Base-by-base conservation (phyloP, 257 asterid species). In the Petrea volubilis region DNA sequence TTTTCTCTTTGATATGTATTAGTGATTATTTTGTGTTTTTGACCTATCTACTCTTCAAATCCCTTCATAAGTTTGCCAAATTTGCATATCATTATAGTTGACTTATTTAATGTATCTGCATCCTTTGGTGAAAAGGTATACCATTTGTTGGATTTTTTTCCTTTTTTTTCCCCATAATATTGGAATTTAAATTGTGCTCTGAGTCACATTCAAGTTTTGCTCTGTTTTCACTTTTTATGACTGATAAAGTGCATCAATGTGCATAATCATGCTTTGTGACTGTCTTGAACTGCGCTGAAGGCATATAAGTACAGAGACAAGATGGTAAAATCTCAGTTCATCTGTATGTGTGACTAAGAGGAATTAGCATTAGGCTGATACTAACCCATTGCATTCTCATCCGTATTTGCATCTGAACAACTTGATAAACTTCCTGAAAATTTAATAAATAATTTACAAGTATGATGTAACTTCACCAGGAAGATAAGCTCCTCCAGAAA, bases 401-500 rank as follows among this genome's bases (percentile, higher is more conserved):
- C 57, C 36, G 17, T 67, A 33, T 15, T 23, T 62, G 55, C 53
- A 61, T 43, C 29, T 36, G 14, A 33, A 38, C 18, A 6, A 24
- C 57, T 29, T 40, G 28, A 12, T 53, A 29, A 18, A 24, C 47
- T 18, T 58, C 31, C 34, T 33, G 38, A 65, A 60, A 55, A 9
- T 53, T 25, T 46, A 34, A 38, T 27, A 10, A 27, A 56, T 31
- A 67, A 25, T 31, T 64, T 65, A 75, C 24, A 15, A 41, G 23
- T 49, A 13, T 64, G 27, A 10, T 36, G 47, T 49, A 52, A 43
- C 70, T 70, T 82, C 49, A 62, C 46, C 86, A 90, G 94, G 94
- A 90, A 74, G 84, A 84, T 51, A 81, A 83, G 83, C 79, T 80
- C 63, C 79, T 81, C 56, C 96, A 81, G 74, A 85, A 83, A 80